phyloP scores from a whole-genome alignment of 2,329 filamentous ascomycete species.

The Pestalotiopsis sp. region DNA sequence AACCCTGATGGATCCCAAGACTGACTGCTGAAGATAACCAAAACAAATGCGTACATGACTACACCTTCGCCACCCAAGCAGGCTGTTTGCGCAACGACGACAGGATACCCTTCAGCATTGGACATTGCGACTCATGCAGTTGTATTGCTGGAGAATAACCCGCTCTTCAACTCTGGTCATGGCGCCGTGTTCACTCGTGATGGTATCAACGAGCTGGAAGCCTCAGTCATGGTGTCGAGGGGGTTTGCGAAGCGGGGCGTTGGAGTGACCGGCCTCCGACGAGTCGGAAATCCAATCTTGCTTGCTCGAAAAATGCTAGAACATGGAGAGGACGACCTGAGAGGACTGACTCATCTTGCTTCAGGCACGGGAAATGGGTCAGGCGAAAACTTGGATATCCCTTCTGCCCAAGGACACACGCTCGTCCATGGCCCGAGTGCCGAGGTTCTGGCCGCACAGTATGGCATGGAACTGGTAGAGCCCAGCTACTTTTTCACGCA shows the following conservation, averaged over 20 bases:
- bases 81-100: conserved; percentile 4
- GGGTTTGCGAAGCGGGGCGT: conserved; percentile 75
- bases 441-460: conserved; percentile 65
- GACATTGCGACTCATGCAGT: conserved; percentile 77
- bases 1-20: background rate
- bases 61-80: conserved; percentile 23
- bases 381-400: conserved; percentile 37
- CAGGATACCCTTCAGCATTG: conserved; percentile 58
- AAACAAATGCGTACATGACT: conserved; percentile 47
- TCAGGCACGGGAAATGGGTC: conserved; percentile 16
- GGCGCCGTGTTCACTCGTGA: conserved; percentile 85
- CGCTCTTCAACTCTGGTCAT: conserved; percentile 80
- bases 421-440: conserved; percentile 68
- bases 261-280: conserved; percentile 70
- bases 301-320: conserved; percentile 72
- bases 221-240: conserved; percentile 79
- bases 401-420: conserved; percentile 67
- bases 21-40: conserved; percentile 37
- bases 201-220: conserved; percentile 83
- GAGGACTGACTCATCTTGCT: conserved; percentile 24
- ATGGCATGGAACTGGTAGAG: conserved; percentile 71
- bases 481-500: conserved; percentile 78
- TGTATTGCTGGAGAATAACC: conserved; percentile 72
- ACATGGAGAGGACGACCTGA: conserved; percentile 61
- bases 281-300: conserved; percentile 77